Evolutionary conservation across 345 rosid genomes (phyloP).

Genomic region (Heritiera fomes): DNA sequence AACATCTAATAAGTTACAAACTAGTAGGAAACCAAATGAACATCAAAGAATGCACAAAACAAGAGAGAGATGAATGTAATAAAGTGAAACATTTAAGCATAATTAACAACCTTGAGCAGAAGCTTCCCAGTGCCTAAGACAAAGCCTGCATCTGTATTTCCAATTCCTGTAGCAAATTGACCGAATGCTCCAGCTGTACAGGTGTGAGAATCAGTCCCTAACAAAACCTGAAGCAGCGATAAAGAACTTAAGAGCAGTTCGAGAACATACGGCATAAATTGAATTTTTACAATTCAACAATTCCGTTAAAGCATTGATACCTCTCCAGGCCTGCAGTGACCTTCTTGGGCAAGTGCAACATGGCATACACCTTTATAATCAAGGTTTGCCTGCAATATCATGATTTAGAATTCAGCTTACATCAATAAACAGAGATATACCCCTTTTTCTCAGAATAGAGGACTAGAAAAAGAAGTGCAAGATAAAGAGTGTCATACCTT

Average conservation of each 20-base stretch:
- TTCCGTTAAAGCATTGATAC: constrained; percentile 31
- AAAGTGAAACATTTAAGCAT: not conserved
- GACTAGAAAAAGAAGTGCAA: constrained; percentile 10
- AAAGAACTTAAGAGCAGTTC: constrained; percentile 13
- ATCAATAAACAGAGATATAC: constrained; percentile 5
- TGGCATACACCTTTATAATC: constrained; percentile 99
- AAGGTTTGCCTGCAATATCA: constrained; percentile 72
- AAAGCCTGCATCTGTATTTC: constrained; percentile 98
- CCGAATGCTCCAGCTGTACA: constrained; percentile 99
- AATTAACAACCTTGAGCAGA: constrained; percentile 72
- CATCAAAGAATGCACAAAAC: not conserved
- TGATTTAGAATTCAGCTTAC: constrained; percentile 9
- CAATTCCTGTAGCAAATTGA: constrained; percentile 98
- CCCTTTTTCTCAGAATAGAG: not conserved
- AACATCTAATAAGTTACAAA: not conserved
- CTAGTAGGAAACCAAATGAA: not conserved
- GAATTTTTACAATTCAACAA: not conserved
- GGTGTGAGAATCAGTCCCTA: constrained; percentile 97
- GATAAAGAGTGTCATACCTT: constrained; percentile 47
- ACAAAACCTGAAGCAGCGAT: constrained; percentile 58
- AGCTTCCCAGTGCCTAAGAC: constrained; percentile 90
- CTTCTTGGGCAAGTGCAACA: constrained; percentile 98
- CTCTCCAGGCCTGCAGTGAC: constrained; percentile 99
- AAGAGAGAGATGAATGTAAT: not conserved
- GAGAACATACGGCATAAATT: not conserved